Base-by-base conservation (phyloP, 2,329 filamentous ascomycete species). In the Ophiostoma quercus region DNA sequence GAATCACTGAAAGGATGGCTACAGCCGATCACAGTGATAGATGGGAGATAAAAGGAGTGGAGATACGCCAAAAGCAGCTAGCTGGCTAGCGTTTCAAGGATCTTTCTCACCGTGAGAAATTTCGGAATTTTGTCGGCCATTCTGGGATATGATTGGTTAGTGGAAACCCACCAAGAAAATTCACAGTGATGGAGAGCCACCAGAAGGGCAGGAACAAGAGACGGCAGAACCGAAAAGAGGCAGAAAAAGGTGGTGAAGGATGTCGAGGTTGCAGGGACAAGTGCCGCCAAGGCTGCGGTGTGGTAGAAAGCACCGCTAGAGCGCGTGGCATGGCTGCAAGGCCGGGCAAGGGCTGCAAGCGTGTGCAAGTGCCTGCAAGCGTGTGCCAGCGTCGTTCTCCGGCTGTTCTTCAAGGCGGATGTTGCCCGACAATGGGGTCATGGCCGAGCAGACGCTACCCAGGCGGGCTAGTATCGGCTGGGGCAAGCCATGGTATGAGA, bases 401-500 rank as follows among this genome's bases (percentile, higher is more conserved):
- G 2, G 9, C 12, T 14, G 39, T 41, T 41, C 39, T 41, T 14
- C 39, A 51, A 19, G 4, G 47, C 51, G 51, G 51, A 14, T 57
- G n/a, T 25, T 57, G 51, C 47, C n/a, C n/a, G 51, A 57, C 51
- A 57, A 57, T 57, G 22, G 51, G 51, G 51, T 57, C 51, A 25
- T 22, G 51, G 51, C 34, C 34, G 34, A 29, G 8, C 51, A 8
- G 51, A 41, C 39, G 39, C 39, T 41, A 14, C 9, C 39, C 39
- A 41, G 39, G 39, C 39, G 9, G 12, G 39, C 34, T 34, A 34
- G 34, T 34, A 34, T 34, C 34, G 8, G 34, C 34, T 34, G 34
- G 34, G 34, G 34, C 34, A 8, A 34, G 34, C 1, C 8, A 2
- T 34, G 1, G 34, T 34, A 8, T 34, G 34, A 8, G 34, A 34